Percentiles rank a stretch among this genome's conserved stretches.
Evolutionary conservation across 2,329 filamentous ascomycete genomes (phyloP).

Genomic region (Rachicladosporium sp.): DNA sequence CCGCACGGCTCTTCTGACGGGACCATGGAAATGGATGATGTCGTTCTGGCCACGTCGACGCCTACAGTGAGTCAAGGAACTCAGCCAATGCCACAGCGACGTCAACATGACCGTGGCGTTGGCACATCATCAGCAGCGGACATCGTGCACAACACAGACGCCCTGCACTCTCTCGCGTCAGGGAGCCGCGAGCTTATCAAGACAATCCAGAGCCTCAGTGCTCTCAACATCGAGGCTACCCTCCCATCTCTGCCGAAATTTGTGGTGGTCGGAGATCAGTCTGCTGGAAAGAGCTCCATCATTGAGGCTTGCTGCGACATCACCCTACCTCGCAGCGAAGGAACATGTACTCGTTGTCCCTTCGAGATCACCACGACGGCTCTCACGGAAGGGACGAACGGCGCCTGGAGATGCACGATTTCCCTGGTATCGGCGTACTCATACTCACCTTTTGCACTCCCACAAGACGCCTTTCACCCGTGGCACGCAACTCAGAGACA

Average conservation of each 20-base stretch:
- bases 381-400: slow-evolving; percentile 31
- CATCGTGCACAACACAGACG: slow-evolving; percentile 6
- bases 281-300: slow-evolving; percentile 66
- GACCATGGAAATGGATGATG: no score
- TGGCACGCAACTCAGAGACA: slow-evolving; percentile 10
- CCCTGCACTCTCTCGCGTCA: slow-evolving; percentile 44
- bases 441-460: slow-evolving; percentile 45
- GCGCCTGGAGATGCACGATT: slow-evolving; percentile 54
- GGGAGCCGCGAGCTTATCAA: slow-evolving; percentile 54
- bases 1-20: no score
- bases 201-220: slow-evolving; percentile 54
- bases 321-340: slow-evolving; percentile 55
- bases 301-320: slow-evolving; percentile 46
- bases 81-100: neutral
- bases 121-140: no score
- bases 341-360: slow-evolving; percentile 66
- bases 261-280: slow-evolving; percentile 75
- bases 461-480: neutral
- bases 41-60: no score
- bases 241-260: slow-evolving; percentile 60
- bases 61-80: no score
- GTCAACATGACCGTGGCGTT: slow-evolving; percentile 2
- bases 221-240: slow-evolving; percentile 59
- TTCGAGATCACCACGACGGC: slow-evolving; percentile 61
- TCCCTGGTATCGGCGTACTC: slow-evolving; percentile 30